Evolutionary conservation across 306 rosid genomes (phyloP).

Genomic region (Castanea mollissima): DNA sequence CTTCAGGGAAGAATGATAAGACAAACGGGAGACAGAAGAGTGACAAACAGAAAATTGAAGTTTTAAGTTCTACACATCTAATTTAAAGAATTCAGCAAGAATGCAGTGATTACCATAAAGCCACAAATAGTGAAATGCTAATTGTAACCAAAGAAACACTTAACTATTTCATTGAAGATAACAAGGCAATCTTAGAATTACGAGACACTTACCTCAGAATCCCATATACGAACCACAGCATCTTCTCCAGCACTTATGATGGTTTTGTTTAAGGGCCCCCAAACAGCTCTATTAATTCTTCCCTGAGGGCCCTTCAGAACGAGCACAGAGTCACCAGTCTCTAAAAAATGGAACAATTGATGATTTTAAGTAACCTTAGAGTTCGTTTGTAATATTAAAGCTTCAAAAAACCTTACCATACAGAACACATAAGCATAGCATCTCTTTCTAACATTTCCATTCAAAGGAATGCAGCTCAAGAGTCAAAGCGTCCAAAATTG

Average conservation of each 20-base stretch:
- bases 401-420: not conserved
- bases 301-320: slow-evolving; percentile 83
- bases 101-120: not conserved
- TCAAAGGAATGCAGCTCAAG: not conserved
- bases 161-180: not conserved
- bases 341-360: slow-evolving; percentile 36
- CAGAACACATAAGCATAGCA: not conserved
- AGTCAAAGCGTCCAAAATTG: not conserved
- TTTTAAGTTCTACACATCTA: not conserved
- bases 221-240: slow-evolving; percentile 80
- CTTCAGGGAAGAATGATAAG: not conserved
- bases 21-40: not conserved
- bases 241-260: slow-evolving; percentile 95
- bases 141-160: not conserved
- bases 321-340: slow-evolving; percentile 69
- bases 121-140: not conserved
- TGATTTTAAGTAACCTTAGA: not conserved
- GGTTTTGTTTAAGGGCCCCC: slow-evolving; percentile 86
- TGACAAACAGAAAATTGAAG: not conserved
- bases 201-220: slow-evolving; percentile 58
- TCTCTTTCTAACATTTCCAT: not conserved
- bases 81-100: not conserved
- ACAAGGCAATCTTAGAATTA: not conserved
- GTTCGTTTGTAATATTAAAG: not conserved
- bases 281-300: slow-evolving; percentile 87